Evolutionary conservation across 768 basidiomycete genomes (phyloP).

Genomic region (Macrolepiota albuminosa): DNA sequence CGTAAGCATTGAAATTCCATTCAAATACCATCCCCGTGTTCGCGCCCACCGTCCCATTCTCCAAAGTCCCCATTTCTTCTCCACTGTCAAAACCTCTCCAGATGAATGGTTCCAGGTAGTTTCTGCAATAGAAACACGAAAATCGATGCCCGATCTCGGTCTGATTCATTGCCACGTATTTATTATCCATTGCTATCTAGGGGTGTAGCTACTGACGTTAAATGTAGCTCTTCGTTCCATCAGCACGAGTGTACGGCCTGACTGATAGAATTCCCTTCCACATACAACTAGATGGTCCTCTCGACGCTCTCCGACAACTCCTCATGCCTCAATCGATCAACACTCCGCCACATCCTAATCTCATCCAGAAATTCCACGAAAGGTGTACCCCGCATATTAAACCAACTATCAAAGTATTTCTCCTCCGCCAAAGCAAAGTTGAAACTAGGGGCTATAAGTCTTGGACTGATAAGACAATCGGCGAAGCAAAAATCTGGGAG

Average conservation of each 20-base stretch:
- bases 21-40: slow-evolving; percentile 49
- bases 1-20: slow-evolving; percentile 41
- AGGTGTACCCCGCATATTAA: slow-evolving; percentile 8
- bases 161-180: slow-evolving; percentile 50
- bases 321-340: slow-evolving; percentile 21
- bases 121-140: slow-evolving; percentile 35
- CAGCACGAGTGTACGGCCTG: slow-evolving; percentile 51
- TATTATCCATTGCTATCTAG: neutral
- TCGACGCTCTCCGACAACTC: slow-evolving; percentile 43
- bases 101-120: slow-evolving; percentile 61
- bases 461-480: slow-evolving; percentile 37
- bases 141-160: slow-evolving; percentile 22
- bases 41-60: slow-evolving; percentile 54
- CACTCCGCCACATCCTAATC: slow-evolving; percentile 17
- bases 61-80: slow-evolving; percentile 43
- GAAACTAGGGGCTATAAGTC: slow-evolving; percentile 28
- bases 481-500: slow-evolving; percentile 45
- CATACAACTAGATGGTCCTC: slow-evolving; percentile 51
- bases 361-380: neutral
- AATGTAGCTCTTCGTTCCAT: slow-evolving; percentile 39
- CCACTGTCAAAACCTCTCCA: slow-evolving; percentile 54
- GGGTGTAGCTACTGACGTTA: neutral
- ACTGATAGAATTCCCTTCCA: slow-evolving; percentile 61
- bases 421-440: slow-evolving; percentile 48
- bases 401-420: slow-evolving; percentile 38